Percentiles rank a stretch among this genome's conserved stretches.
These are phyloP conservation scores for Neoarthrinium moseri DNA, from an alignment of 2,329 filamentous ascomycete species.

Conservation along the genomic window DNA sequence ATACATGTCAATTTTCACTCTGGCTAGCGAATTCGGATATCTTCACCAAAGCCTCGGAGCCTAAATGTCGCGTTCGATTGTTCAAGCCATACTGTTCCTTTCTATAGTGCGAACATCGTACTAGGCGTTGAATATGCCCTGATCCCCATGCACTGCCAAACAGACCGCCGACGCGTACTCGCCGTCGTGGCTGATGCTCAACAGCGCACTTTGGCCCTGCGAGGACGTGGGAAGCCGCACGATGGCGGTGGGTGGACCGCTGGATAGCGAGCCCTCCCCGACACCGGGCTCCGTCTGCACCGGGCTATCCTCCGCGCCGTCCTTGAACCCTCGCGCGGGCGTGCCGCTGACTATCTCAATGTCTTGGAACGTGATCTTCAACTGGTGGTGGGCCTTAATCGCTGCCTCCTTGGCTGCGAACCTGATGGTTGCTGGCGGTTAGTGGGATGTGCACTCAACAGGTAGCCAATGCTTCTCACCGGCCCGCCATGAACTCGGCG, in stretches of 20 bases:
- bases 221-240: constrained; percentile 30
- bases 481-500: constrained; percentile 42
- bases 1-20: too few species aligned
- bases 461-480: constrained; percentile 34
- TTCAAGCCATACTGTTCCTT: too few species aligned
- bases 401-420: constrained; percentile 75
- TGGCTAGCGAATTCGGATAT: too few species aligned
- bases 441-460: neutral
- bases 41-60: too few species aligned
- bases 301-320: too few species aligned
- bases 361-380: constrained; percentile 60
- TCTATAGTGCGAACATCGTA: too few species aligned
- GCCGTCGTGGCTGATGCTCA: constrained; percentile 87
- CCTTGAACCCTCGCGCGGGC: constrained; percentile 1
- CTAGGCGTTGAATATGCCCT: too few species aligned
- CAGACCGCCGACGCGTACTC: constrained; percentile 76
- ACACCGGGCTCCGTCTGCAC: too few species aligned
- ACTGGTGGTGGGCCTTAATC: constrained; percentile 68
- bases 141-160: too few species aligned
- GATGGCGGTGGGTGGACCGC: constrained; percentile 44
- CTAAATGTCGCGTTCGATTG: too few species aligned
- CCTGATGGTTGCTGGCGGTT: constrained; percentile 27
- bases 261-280: constrained; percentile 22
- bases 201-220: constrained; percentile 54
- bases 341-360: constrained; percentile 41